Evolutionary conservation across 371 early-diverging fungal species (phyloP).

Genomic region (Apophysomyces ossiformis): DNA sequence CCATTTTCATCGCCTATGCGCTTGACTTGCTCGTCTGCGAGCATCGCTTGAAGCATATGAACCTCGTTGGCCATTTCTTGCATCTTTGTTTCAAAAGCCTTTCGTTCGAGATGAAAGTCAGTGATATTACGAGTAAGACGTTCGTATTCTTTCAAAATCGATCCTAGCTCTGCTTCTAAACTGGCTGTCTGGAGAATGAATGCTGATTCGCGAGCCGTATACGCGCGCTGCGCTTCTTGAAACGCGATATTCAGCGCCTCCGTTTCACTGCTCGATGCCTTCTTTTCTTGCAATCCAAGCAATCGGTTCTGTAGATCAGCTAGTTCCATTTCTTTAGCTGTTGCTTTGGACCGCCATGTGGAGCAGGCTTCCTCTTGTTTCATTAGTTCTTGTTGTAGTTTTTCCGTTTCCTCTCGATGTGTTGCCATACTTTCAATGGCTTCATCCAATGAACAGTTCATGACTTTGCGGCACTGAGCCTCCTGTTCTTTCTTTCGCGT

Average conservation of each 20-base stretch:
- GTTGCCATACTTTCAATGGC: not conserved
- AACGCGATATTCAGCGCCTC: constrained; percentile 2
- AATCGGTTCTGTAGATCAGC: not conserved
- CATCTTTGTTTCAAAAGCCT: constrained; percentile 34
- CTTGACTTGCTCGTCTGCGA: constrained; percentile 36
- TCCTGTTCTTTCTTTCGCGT: not conserved
- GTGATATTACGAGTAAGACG: constrained; percentile 52
- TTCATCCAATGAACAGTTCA: not conserved
- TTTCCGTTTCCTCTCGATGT: not conserved
- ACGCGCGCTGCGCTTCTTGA: constrained; percentile 31
- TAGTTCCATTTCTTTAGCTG: not conserved
- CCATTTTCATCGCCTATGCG: constrained; percentile 25
- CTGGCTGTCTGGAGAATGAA: constrained; percentile 42
- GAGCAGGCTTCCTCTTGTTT: not conserved
- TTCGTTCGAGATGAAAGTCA: constrained; percentile 50
- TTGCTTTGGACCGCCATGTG: not conserved
- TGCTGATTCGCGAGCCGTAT: constrained; percentile 40
- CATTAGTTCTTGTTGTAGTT: not conserved
- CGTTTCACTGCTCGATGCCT: not conserved
- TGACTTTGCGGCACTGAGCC: not conserved
- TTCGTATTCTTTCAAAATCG: constrained; percentile 52
- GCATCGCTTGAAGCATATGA: constrained; percentile 30
- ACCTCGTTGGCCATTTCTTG: constrained; percentile 28
- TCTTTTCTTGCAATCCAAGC: not conserved
- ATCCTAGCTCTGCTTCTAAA: constrained; percentile 46